Evolutionary conservation across 1,139 yeast species (phyloP).

Genomic region (Nadsonia starkeyi-henricii): DNA sequence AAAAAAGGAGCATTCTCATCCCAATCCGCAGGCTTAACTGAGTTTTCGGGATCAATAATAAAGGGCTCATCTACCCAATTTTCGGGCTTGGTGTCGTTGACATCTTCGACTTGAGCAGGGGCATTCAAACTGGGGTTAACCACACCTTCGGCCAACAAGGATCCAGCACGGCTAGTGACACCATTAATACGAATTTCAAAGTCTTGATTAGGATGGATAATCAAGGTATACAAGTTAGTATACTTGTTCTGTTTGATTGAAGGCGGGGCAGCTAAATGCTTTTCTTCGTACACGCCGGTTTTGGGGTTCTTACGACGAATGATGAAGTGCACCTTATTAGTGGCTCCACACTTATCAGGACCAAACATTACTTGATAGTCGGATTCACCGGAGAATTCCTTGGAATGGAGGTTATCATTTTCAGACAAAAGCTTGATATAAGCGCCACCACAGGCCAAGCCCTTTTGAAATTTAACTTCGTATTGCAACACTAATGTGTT

Average conservation of each 20-base stretch:
- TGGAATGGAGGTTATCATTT: slow-evolving; percentile 30
- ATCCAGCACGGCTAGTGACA: slow-evolving; percentile 54
- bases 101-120: slow-evolving; percentile 48
- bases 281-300: slow-evolving; percentile 50
- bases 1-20: slow-evolving; percentile 48
- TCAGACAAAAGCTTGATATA: slow-evolving; percentile 59
- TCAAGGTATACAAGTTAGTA: slow-evolving; percentile 59
- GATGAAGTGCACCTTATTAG: slow-evolving; percentile 68
- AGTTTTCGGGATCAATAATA: slow-evolving; percentile 53
- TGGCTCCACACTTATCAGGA: slow-evolving; percentile 78
- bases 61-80: slow-evolving; percentile 64
- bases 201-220: slow-evolving; percentile 47
- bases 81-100: slow-evolving; percentile 49
- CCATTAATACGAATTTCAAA: slow-evolving; percentile 79
- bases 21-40: slow-evolving; percentile 67
- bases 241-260: slow-evolving; percentile 42
- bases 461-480: slow-evolving; percentile 72
- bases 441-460: slow-evolving; percentile 76
- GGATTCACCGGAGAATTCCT: slow-evolving; percentile 43
- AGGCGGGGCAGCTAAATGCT: slow-evolving; percentile 54
- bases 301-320: slow-evolving; percentile 42
- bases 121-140: slow-evolving; percentile 56
- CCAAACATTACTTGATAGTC: slow-evolving; percentile 88
- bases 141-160: slow-evolving; percentile 36
- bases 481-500: slow-evolving; percentile 71